Base-by-base conservation (phyloP, 1,284 basidiomycete genomes). In the Phellopilus nigrolimitatus region DNA sequence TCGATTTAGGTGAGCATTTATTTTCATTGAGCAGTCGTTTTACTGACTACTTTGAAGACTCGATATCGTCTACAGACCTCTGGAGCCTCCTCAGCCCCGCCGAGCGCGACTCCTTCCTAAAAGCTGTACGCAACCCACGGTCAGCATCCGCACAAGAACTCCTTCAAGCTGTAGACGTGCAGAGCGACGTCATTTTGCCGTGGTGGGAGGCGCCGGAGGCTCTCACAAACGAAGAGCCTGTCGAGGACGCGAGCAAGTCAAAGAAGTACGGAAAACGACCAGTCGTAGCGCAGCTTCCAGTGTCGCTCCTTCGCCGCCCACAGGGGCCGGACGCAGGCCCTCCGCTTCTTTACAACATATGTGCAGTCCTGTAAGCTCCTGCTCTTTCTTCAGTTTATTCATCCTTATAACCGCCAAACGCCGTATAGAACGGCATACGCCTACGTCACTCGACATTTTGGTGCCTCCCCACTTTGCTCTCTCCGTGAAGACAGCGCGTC, bases 311-410 rank as follows among this genome's bases (percentile, higher is more conserved):
- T 1, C 68, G 67, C 31, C 65, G 71, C 7, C 56, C 67, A 27
- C 13, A 15, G 33, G 47, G 38, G 19, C 64, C 68, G 3, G 44
- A 47, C 3, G 64, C 61, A 2, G 69, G 73, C 1, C 70, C 73
- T 15, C 68, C 75, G 1, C 66, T 89, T 13, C 59, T 82, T 6
- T 87, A 83, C 58, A 90, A 89, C 53, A 66, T 84, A 27, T 75
- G 72, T 37, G 76, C 79, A 2, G 64, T 87, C n/a, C 72, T 77
- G 88, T 88, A 62, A 51, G 84, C 71, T 38, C 46, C 28, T 8
- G 1, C 27, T 5, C 33, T 12, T 13, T 21, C 15, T 25, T 1
- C 10, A 39, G n/a, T 31, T 5, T 33, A 25, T n/a, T 17, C 24
- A 49, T 31, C 44, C 40, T 50, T 8, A 50, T 39, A 12, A 19